Conservation (phyloP, 305 asterid genomes). For the Coffea humblotiana region DNA sequence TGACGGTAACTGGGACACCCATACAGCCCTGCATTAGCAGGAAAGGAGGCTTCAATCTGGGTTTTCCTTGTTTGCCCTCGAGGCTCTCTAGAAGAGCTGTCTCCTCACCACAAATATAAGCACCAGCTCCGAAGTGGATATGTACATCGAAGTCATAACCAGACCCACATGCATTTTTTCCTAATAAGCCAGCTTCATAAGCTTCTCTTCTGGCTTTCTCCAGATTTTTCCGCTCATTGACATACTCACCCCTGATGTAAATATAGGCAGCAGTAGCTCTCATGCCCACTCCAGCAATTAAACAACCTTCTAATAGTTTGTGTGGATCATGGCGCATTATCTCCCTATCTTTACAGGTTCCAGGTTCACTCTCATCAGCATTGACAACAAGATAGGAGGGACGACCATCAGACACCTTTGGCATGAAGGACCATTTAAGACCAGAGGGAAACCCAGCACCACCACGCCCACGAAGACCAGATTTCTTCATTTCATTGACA, state of each 20-base stretch:
- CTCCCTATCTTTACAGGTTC: slow-evolving; percentile 97
- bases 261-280: slow-evolving; percentile 94
- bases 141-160: slow-evolving; percentile 93
- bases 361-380: slow-evolving; percentile 99
- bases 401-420: slow-evolving; percentile 92
- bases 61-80: slow-evolving; percentile 99
- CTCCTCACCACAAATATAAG: slow-evolving; percentile 98
- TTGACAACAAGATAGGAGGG: slow-evolving; percentile 97
- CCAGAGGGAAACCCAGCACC: slow-evolving; percentile 99
- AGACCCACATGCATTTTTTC: slow-evolving; percentile 94
- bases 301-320: slow-evolving; percentile 92
- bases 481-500: slow-evolving; percentile 89
- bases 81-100: slow-evolving; percentile 97
- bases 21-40: slow-evolving; percentile 91
- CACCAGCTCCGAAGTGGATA: slow-evolving; percentile 96
- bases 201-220: slow-evolving; percentile 92
- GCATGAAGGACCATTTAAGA: slow-evolving; percentile 99
- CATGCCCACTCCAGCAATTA: slow-evolving; percentile 98
- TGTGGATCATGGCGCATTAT: slow-evolving; percentile 99
- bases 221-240: slow-evolving; percentile 79
- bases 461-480: slow-evolving; percentile 99
- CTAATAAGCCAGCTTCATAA: slow-evolving; percentile 77
- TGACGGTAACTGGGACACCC: slow-evolving; percentile 98
- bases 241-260: slow-evolving; percentile 95
- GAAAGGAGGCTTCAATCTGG: slow-evolving; percentile 97